These are phyloP conservation scores for Camellia lanceoleosa DNA, from an alignment of 148 eudicot species.

Conservation along the genomic window DNA sequence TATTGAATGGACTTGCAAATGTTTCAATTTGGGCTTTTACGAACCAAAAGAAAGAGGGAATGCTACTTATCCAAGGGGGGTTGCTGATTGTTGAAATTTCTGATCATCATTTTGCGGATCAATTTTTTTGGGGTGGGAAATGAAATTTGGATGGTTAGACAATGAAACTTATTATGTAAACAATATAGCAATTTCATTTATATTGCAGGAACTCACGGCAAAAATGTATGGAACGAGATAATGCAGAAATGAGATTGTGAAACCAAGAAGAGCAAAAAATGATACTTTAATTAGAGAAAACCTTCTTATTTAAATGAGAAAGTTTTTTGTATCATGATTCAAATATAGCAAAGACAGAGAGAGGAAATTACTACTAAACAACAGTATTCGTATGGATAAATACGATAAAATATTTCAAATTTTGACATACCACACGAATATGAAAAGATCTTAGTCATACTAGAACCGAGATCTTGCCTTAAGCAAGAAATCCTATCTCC, in stretches of 20 bases:
- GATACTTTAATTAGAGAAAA: too few species aligned
- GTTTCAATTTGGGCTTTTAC: not conserved
- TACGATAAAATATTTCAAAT: too few species aligned
- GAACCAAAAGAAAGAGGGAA: not conserved
- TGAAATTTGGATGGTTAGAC: not conserved
- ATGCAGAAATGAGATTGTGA: not conserved
- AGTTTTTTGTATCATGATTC: not conserved
- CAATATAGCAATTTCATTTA: not conserved
- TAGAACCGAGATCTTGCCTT: too few species aligned
- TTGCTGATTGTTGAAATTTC: not conserved
- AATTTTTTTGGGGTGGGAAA: too few species aligned
- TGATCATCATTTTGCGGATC: not conserved
- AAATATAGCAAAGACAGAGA: too few species aligned
- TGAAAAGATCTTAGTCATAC: not conserved
- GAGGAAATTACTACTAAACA: not conserved
- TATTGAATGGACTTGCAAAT: not conserved
- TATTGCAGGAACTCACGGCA: not conserved
- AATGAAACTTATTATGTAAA: not conserved
- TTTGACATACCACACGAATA: not conserved
- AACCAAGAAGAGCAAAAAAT: too few species aligned
- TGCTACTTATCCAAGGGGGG: not conserved
- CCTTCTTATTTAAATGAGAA: not conserved
- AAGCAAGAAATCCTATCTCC: not conserved
- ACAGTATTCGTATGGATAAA: too few species aligned
- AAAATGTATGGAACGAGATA: not conserved